phyloP scores from a whole-genome alignment of 2,329 filamentous ascomycete species.

The Sordariomycetes sp. region DNA sequence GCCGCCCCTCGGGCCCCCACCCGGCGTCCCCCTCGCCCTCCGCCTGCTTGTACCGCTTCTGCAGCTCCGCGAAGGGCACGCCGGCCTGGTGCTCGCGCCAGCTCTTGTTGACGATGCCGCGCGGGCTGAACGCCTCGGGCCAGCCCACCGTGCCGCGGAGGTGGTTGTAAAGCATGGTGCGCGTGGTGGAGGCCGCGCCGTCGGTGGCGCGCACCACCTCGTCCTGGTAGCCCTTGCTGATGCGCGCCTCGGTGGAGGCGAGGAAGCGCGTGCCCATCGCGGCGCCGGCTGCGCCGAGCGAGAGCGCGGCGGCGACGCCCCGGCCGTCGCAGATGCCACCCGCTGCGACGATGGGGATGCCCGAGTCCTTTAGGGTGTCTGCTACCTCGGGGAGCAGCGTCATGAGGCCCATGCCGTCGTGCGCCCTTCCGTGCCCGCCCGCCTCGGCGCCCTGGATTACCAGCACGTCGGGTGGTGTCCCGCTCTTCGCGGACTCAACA shows the following conservation, averaged over 20 bases:
- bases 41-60: constrained; percentile 28
- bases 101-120: constrained; percentile 25
- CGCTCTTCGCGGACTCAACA: constrained; percentile 22
- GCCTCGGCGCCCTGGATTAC: constrained; percentile 43
- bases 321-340: constrained; percentile 45
- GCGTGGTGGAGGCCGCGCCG: constrained; percentile 24
- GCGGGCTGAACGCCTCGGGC: constrained; percentile 28
- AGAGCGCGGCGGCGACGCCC: constrained; percentile 38
- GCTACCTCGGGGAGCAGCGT: constrained; percentile 37
- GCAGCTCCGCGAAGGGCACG: constrained; percentile 30
- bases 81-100: constrained; percentile 23
- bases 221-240: constrained; percentile 27
- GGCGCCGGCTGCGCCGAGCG: constrained; percentile 40
- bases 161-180: constrained; percentile 33
- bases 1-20: constrained; percentile 34
- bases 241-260: constrained; percentile 29
- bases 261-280: constrained; percentile 57
- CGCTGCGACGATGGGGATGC: constrained; percentile 35
- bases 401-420: constrained; percentile 30
- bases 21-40: constrained; percentile 26
- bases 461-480: constrained; percentile 32
- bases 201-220: constrained; percentile 28
- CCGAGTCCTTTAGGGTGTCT: constrained; percentile 17
- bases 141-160: constrained; percentile 30
- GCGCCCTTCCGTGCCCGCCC: constrained; percentile 38